Conservation (phyloP, 208 protist species). For the Acanthamoeba healyi region DNA sequence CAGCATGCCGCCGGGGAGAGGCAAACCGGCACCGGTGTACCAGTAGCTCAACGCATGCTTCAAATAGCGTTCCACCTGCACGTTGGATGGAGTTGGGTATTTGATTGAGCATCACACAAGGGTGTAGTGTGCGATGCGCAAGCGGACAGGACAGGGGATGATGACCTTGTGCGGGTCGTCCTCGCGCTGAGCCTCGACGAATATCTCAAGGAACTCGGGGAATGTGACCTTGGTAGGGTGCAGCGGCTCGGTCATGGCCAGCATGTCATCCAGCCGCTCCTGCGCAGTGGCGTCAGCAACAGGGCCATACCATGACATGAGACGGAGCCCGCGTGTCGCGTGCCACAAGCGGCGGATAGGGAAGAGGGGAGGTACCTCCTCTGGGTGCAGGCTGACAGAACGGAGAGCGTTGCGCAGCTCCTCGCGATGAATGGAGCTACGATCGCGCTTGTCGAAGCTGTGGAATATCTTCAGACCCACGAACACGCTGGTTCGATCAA, state of each 20-base stretch:
- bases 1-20: neutral
- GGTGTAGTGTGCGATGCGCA: neutral
- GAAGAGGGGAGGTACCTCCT: neutral
- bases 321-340: neutral
- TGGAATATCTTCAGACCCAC: conserved; percentile 50
- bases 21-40: conserved; percentile 52
- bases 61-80: conserved; percentile 2
- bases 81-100: no score
- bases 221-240: conserved; percentile 9
- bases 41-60: conserved; percentile 30
- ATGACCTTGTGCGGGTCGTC: neutral
- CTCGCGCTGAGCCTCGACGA: neutral
- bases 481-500: conserved; percentile 49
- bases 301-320: neutral
- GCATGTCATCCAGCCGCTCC: conserved; percentile 50
- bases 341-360: neutral
- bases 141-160: no score
- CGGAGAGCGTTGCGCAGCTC: conserved; percentile 39
- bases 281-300: neutral
- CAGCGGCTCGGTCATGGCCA: conserved; percentile 1
- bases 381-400: neutral
- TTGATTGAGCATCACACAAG: no score
- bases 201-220: conserved; percentile 11
- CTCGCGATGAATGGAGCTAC: conserved; percentile 4
- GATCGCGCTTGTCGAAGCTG: conserved; percentile 23